A percentile compares a stretch with the other conserved stretches of the same genome.
These are phyloP conservation scores for Coniochaeta sp. DNA, from an alignment of 2,329 filamentous ascomycete genomes.

Conservation along the genomic window DNA sequence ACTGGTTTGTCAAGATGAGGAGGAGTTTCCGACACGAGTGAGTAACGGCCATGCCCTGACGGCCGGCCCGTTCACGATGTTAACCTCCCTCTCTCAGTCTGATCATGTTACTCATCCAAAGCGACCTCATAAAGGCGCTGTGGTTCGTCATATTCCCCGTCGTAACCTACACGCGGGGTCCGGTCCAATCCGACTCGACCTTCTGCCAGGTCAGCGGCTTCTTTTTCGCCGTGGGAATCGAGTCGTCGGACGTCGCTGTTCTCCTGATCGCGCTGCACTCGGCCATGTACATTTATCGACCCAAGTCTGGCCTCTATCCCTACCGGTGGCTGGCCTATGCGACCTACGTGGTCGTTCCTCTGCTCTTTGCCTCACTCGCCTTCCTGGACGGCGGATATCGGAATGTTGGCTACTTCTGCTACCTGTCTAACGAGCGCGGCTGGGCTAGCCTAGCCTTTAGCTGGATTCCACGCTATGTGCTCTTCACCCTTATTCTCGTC, in stretches of 20 bases:
- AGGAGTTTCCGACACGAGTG: constrained; percentile 68
- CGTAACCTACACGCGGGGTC: constrained; percentile 45
- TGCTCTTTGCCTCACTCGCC: constrained; percentile 53
- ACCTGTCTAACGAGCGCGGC: constrained; percentile 55
- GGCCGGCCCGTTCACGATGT: neutral
- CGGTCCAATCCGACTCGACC: constrained; percentile 38
- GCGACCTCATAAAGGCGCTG: constrained; percentile 62
- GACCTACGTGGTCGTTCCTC: constrained; percentile 49
- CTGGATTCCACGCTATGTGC: constrained; percentile 69
- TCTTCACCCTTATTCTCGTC: constrained; percentile 55
- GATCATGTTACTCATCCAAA: constrained; percentile 66
- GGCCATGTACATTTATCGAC: constrained; percentile 62
- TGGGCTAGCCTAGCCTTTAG: constrained; percentile 64
- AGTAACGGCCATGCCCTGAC: constrained; percentile 15
- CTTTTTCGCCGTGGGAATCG: constrained; percentile 57
- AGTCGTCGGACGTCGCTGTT: constrained; percentile 64
- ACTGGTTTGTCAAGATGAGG: constrained; percentile 69
- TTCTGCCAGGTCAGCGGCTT: constrained; percentile 67
- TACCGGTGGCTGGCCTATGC: constrained; percentile 55
- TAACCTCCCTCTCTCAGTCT: constrained; percentile 39
- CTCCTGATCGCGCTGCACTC: constrained; percentile 69
- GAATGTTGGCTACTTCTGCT: constrained; percentile 61
- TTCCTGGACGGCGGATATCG: constrained; percentile 56
- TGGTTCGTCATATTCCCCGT: constrained; percentile 62
- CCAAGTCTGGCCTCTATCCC: constrained; percentile 58